A percentile compares a stretch with the other conserved stretches of the same genome.
Conservation (phyloP, 495 filamentous ascomycete genomes). For the Aeminium ludgeri region DNA sequence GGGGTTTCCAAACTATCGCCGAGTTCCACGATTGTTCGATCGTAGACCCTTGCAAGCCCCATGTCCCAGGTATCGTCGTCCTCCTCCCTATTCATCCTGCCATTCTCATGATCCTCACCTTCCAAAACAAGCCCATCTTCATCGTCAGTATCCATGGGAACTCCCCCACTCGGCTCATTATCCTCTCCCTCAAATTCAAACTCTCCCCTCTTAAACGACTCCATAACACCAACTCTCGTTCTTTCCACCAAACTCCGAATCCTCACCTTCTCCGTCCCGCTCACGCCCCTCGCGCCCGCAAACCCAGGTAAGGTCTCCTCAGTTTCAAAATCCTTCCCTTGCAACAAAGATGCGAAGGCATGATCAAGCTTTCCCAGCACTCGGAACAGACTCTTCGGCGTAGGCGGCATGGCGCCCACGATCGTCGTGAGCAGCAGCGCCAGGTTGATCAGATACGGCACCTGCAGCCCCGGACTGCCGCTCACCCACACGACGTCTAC, state of each 20-base stretch:
- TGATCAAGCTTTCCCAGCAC: conserved; percentile 61
- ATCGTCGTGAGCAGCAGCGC: conserved; percentile 50
- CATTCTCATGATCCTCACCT: conserved; percentile 24
- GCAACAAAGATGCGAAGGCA: conserved; percentile 54
- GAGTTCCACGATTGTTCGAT: conserved; percentile 55
- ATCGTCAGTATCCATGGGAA: conserved; percentile 19
- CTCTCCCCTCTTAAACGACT: conserved; percentile 35
- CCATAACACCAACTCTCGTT: conserved; percentile 47
- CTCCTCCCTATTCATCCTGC: too few relatives aligned
- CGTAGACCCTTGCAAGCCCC: conserved; percentile 61
- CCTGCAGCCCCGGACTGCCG: conserved; percentile 68
- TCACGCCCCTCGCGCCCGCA: conserved; percentile 25
- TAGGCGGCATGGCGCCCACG: conserved; percentile 49
- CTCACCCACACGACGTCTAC: conserved; percentile 68
- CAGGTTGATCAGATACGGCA: conserved; percentile 63
- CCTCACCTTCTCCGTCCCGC: conserved; percentile 63
- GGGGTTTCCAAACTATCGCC: conserved; percentile 38
- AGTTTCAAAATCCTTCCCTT: conserved; percentile 47
- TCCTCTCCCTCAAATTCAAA: conserved; percentile 17
- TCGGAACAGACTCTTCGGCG: conserved; percentile 43
- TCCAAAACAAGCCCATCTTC: conserved; percentile 24
- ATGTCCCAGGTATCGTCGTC: conserved; percentile 37
- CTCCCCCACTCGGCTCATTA: conserved; percentile 21
- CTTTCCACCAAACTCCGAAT: conserved; percentile 60
- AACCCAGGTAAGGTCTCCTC: conserved; percentile 51